Evolutionary conservation across 495 filamentous ascomycete species (phyloP).

Genomic region (Aspergillus leporis): DNA sequence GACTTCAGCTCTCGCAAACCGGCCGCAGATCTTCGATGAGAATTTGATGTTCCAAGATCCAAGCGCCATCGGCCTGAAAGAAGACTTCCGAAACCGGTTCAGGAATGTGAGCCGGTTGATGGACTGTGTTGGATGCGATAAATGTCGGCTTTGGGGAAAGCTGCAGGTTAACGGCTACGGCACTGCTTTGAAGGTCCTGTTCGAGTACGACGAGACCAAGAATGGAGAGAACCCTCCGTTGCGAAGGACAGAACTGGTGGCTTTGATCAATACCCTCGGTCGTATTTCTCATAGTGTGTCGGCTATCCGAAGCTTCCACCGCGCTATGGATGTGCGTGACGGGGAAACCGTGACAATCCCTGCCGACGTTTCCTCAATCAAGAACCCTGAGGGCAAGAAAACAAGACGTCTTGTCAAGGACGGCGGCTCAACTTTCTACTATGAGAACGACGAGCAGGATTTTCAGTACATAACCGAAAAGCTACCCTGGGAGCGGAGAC

Average conservation of each 20-base stretch:
- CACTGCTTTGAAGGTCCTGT: slow-evolving; percentile 90
- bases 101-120: slow-evolving; percentile 93
- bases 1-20: slow-evolving; percentile 61
- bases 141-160: slow-evolving; percentile 97
- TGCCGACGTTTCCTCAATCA: slow-evolving; percentile 24
- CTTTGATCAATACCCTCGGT: slow-evolving; percentile 90
- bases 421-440: slow-evolving; percentile 41
- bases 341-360: slow-evolving; percentile 38
- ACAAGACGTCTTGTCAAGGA: slow-evolving; percentile 32
- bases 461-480: slow-evolving; percentile 34
- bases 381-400: slow-evolving; percentile 15
- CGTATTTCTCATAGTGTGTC: slow-evolving; percentile 76
- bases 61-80: slow-evolving; percentile 74
- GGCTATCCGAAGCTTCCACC: slow-evolving; percentile 73
- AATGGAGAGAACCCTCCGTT: slow-evolving; percentile 72
- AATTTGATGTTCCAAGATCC: slow-evolving; percentile 80
- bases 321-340: slow-evolving; percentile 48
- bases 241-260: slow-evolving; percentile 87
- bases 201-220: slow-evolving; percentile 87
- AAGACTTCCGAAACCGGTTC: slow-evolving; percentile 97
- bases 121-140: slow-evolving; percentile 99
- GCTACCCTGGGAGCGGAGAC: slow-evolving; percentile 41
- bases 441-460: slow-evolving; percentile 44
- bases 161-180: slow-evolving; percentile 95
- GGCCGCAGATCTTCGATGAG: slow-evolving; percentile 88